Percentiles rank a stretch among this genome's conserved stretches.
phyloP scores from a whole-genome alignment of 345 rosid species.

The Alliaria petiolata region DNA sequence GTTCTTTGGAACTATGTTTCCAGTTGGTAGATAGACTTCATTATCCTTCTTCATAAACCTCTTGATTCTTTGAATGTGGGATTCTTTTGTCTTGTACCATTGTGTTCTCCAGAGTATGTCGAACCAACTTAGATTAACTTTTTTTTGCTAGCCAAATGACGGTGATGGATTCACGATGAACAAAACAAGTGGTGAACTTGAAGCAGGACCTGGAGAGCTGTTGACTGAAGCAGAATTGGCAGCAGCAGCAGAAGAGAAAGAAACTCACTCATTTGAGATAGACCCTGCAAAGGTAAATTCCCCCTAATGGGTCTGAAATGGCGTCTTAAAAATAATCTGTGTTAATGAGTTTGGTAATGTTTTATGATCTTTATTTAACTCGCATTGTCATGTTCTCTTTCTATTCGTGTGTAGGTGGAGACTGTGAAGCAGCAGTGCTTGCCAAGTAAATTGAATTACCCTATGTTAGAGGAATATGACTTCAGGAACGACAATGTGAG shows the following conservation, averaged over 20 bases:
- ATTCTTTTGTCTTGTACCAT: background rate
- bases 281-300: conserved; percentile 75
- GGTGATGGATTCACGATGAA: conserved; percentile 63
- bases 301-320: background rate
- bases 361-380: conserved; percentile 5
- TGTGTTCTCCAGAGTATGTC: conserved; percentile 1
- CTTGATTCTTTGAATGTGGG: background rate
- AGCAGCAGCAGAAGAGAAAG: conserved; percentile 89
- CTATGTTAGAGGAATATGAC: conserved; percentile 98
- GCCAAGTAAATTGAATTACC: conserved; percentile 96
- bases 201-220: conserved; percentile 57
- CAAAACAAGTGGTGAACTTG: conserved; percentile 75
- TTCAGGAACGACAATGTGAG: conserved; percentile 90
- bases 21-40: background rate
- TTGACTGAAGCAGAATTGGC: conserved; percentile 87
- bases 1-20: background rate
- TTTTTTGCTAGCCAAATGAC: conserved; percentile 42
- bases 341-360: background rate
- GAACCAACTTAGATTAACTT: background rate
- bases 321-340: background rate
- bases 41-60: background rate
- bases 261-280: conserved; percentile 87
- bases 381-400: background rate
- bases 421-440: conserved; percentile 95
- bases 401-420: conserved; percentile 67